A percentile compares a stretch with the other conserved stretches of the same genome.
phyloP scores from a whole-genome alignment of 495 filamentous ascomycete genomes.

The Penicillium robsamsonii region DNA sequence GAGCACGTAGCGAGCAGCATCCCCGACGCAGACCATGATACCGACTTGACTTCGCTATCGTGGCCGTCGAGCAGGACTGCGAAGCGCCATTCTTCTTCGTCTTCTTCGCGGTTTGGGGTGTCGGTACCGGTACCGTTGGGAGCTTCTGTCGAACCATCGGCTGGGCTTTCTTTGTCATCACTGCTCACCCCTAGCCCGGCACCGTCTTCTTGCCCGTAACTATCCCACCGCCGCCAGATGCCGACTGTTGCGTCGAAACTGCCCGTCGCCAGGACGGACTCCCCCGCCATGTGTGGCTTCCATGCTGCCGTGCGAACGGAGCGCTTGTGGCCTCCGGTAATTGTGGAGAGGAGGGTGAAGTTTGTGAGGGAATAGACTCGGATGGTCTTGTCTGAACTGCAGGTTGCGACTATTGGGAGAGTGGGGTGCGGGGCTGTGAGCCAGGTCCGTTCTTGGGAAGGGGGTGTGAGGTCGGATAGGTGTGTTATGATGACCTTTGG shows the following conservation, averaged over 20 bases:
- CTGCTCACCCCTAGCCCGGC: conserved; percentile 16
- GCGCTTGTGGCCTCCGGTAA: conserved; percentile 86
- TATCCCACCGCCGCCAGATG: conserved; percentile 74
- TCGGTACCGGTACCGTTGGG: conserved; percentile 7
- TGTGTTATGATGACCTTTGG: conserved; percentile 16
- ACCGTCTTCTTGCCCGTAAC: conserved; percentile 34
- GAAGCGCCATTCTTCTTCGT: conserved; percentile 83
- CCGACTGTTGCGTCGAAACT: conserved; percentile 89
- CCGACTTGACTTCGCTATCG: conserved; percentile 86
- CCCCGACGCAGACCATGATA: conserved; percentile 77
- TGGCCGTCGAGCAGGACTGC: conserved; percentile 87
- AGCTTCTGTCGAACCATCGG: conserved; percentile 19
- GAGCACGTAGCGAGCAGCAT: conserved; percentile 84
- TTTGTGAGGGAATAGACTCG: conserved; percentile 83
- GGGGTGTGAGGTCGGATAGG: conserved; percentile 48
- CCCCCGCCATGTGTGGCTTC: conserved; percentile 67
- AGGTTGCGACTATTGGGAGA: conserved; percentile 84
- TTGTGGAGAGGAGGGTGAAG: conserved; percentile 70
- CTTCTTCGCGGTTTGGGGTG: conserved; percentile 37
- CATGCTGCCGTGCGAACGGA: conserved; percentile 77
- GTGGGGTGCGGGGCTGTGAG: conserved; percentile 78
- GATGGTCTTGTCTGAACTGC: conserved; percentile 79
- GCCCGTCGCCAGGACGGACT: conserved; percentile 81
- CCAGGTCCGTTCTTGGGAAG: conserved; percentile 81
- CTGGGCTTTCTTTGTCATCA: conserved; percentile 2